Base-by-base conservation (phyloP, 306 rosid species). In the Trifolium subterraneum region DNA sequence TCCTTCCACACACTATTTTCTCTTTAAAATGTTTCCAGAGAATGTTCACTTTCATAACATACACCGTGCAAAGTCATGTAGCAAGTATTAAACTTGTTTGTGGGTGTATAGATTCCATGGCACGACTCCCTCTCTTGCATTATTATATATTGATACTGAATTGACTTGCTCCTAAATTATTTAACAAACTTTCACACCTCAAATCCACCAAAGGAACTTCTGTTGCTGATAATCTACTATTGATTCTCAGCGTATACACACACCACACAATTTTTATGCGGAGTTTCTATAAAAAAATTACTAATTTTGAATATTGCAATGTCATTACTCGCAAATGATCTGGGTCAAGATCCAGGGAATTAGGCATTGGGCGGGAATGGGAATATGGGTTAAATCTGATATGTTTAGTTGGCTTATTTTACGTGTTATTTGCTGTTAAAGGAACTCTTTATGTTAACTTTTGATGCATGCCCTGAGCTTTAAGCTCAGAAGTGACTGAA, bases 401-500 rank as follows among this genome's bases (percentile, higher is more conserved):
- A 18, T 9, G 27, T 52, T 15, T 18, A 16, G n/a, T 33, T 56
- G 27, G 56, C 56, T 64, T 52, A 5, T 14, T 72, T 44, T 45
- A 64, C 0, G 10, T 59, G n/a, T 25, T 54, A 35, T 33, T 25
- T 54, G 22, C 47, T 15, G 35, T 42, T 66, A 48, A n/a, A n/a
- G 56, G 10, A 41, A 8, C 69, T 75, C 14, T 45, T 36, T 45
- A 15, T 42, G 63, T 7, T n/a, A 72, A 41, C 31, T 54, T 70
- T 50, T 20, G 56, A 70, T 42, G n/a, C 64, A 63, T 44, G 10
- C 60, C 58, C 19, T 41, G 44, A 76, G 45, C 31, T 64, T 20
- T 7, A 71, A 70, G 45, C 64, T 68, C 52, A 29, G 3, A 74
- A n/a, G 16, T 23, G 60, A 81, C 35, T 9, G 19, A 72, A 47